Conservation (phyloP, 1,284 basidiomycete species). For the Heterobasidion occidentale region DNA sequence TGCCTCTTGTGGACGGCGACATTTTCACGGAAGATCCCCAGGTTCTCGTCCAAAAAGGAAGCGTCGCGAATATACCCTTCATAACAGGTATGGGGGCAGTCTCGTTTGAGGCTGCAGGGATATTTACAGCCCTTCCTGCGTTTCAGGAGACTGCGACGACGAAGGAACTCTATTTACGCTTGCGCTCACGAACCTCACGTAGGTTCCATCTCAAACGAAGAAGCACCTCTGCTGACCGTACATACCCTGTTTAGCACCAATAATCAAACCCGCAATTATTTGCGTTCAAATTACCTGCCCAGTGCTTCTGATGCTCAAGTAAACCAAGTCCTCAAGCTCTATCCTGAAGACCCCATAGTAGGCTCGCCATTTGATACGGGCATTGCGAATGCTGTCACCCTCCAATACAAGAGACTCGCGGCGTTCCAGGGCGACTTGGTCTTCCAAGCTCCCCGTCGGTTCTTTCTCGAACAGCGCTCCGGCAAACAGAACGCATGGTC, state of each 20-base stretch:
- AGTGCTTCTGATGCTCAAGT: slow-evolving; percentile 20
- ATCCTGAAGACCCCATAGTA: slow-evolving; percentile 32
- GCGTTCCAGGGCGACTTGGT: slow-evolving; percentile 21
- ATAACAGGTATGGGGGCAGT: slow-evolving; percentile 17
- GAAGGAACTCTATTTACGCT: slow-evolving; percentile 45
- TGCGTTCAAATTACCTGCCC: slow-evolving; percentile 26
- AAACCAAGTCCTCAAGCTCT: slow-evolving; percentile 25
- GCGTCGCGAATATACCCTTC: slow-evolving; percentile 19
- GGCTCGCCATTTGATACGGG: slow-evolving; percentile 51
- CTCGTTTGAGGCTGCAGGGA: slow-evolving; percentile 17
- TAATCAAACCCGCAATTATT: slow-evolving; percentile 25
- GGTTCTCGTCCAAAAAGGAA: slow-evolving; percentile 13
- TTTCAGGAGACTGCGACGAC: slow-evolving; percentile 33
- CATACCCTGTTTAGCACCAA: slow-evolving; percentile 23
- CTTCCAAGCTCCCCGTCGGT: slow-evolving; percentile 14
- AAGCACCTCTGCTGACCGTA: background rate
- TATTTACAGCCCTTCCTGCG: background rate
- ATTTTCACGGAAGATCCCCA: slow-evolving; percentile 19
- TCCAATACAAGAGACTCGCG: slow-evolving; percentile 31
- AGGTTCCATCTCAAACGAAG: slow-evolving; percentile 4
- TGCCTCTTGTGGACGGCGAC: slow-evolving; percentile 20
- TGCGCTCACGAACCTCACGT: slow-evolving; percentile 34
- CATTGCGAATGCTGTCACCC: slow-evolving; percentile 31
- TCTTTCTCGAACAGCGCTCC: slow-evolving; percentile 8
- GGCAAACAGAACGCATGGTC: slow-evolving; percentile 10